phyloP scores from a whole-genome alignment of 306 rosid genomes.

The Dryas octopetala region DNA sequence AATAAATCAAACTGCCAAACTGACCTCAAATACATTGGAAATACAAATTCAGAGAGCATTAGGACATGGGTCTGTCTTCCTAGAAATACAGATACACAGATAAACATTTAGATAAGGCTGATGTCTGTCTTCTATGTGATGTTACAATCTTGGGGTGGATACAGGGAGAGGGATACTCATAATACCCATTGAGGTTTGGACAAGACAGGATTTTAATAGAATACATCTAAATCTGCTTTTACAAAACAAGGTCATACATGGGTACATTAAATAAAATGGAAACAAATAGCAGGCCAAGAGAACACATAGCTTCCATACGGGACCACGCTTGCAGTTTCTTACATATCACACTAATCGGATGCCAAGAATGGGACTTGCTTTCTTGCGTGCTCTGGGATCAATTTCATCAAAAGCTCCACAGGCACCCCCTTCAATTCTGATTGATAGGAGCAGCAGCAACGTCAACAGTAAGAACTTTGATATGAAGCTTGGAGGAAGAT shows the following conservation, averaged over 20 bases:
- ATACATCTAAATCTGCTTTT: constrained; percentile 61
- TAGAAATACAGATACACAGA: constrained; percentile 43
- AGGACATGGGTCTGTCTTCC: constrained; percentile 9
- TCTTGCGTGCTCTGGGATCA: constrained; percentile 92
- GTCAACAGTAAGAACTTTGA: constrained; percentile 13
- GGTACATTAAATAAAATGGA: constrained; percentile 15
- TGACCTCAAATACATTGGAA: constrained; percentile 16
- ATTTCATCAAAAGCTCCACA: constrained; percentile 67
- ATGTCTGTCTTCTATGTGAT: constrained; percentile 47
- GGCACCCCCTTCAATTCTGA: constrained; percentile 87
- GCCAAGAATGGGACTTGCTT: constrained; percentile 88
- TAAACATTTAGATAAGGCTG: constrained; percentile 43
- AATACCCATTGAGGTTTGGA: constrained; percentile 51
- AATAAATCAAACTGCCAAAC: constrained; percentile 11
- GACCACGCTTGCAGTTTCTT: constrained; percentile 37
- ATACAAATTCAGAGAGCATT: constrained; percentile 21
- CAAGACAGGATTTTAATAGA: constrained; percentile 26
- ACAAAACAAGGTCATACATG: constrained; percentile 49
- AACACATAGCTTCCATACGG: constrained; percentile 38
- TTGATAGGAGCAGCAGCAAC: constrained; percentile 17
- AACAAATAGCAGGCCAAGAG: constrained; percentile 33
- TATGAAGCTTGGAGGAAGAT: background rate
- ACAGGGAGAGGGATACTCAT: constrained; percentile 43
- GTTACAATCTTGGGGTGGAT: constrained; percentile 42
- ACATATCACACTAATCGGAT: constrained; percentile 54